Evolutionary conservation across 2,329 filamentous ascomycete genomes (phyloP).

Genomic region (Trichoderma sp.): DNA sequence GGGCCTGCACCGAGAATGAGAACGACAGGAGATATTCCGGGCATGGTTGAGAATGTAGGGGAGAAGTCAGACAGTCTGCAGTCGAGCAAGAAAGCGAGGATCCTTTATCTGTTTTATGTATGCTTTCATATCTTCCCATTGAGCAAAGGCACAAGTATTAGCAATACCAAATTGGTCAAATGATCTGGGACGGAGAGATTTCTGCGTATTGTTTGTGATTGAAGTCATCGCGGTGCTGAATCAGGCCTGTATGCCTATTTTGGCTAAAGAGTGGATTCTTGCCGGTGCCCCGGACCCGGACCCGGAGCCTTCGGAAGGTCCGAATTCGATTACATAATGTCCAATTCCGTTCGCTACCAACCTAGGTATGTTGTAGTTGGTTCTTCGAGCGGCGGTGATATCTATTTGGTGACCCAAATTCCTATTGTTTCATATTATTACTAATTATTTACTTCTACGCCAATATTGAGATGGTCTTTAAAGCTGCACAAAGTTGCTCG

Average conservation of each 20-base stretch:
- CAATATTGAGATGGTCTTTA: neutral
- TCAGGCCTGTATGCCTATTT: neutral
- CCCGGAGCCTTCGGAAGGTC: slow-evolving; percentile 11
- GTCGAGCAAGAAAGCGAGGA: neutral
- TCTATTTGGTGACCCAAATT: neutral
- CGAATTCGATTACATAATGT: neutral
- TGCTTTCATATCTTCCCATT: neutral
- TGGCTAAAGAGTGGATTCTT: neutral
- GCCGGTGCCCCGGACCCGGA: neutral
- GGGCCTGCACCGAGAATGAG: slow-evolving; percentile 5
- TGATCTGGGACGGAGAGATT: neutral
- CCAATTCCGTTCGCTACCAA: neutral
- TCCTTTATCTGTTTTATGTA: neutral
- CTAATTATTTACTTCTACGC: neutral
- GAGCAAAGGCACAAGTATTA: neutral
- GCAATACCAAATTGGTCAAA: no score
- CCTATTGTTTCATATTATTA: neutral
- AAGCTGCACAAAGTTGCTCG: neutral
- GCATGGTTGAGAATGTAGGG: neutral
- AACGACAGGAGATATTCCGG: neutral
- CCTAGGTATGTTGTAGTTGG: no score
- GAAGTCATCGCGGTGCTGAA: neutral
- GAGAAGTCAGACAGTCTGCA: neutral
- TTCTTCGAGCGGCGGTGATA: neutral
- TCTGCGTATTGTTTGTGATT: neutral